Evolutionary conservation across 176 grass and related monocot genomes (phyloP).

Genomic region (Carex scoparia): DNA sequence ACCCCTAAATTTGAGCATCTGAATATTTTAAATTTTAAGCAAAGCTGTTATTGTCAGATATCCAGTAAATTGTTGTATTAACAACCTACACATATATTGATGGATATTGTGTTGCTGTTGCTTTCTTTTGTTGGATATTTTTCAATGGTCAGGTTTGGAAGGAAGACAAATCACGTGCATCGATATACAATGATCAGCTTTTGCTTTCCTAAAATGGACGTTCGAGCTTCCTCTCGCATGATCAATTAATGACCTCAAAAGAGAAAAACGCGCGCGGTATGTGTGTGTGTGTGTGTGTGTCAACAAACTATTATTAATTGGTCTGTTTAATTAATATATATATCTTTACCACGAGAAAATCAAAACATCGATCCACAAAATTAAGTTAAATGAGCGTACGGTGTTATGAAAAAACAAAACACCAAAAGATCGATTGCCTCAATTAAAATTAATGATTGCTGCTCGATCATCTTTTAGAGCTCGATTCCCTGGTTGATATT

Average conservation of each 20-base stretch:
- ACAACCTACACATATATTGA: background rate
- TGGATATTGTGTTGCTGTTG: background rate
- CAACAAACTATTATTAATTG: too few species aligned
- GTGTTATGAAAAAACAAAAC: background rate
- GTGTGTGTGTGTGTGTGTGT: too few species aligned
- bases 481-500: background rate
- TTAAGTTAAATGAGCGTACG: background rate
- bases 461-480: too few species aligned
- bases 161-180: constrained; percentile 15
- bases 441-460: too few species aligned
- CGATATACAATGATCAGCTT: background rate
- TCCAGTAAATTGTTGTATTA: background rate
- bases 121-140: background rate
- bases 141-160: background rate
- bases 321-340: background rate
- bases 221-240: constrained; percentile 3
- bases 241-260: background rate
- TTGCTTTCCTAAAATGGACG: constrained; percentile 17
- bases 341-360: background rate
- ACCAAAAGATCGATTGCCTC: background rate
- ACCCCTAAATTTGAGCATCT: too few species aligned
- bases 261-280: too few species aligned
- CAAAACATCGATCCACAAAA: background rate
- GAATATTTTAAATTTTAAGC: background rate
- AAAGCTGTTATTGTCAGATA: background rate